Evolutionary conservation across 805 yeast species (phyloP).

Genomic region (Cyberlindnera suaveolens): DNA sequence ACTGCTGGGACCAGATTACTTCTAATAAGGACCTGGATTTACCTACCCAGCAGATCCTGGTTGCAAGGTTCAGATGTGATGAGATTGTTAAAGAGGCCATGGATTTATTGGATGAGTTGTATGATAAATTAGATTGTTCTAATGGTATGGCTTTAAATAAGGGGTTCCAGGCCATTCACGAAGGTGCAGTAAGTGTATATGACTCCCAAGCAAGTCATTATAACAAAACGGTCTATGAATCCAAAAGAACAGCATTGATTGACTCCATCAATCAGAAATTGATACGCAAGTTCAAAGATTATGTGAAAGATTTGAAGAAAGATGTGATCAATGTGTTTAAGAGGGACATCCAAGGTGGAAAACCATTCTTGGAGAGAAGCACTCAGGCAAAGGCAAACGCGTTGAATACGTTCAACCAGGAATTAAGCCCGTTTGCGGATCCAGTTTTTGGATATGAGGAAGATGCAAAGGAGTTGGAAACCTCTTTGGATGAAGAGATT

Average conservation of each 20-base stretch:
- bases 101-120: constrained; percentile 14
- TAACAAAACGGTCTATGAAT: constrained; percentile 55
- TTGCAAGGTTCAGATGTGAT: constrained; percentile 91
- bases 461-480: constrained; percentile 28
- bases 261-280: constrained; percentile 43
- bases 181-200: constrained; percentile 43
- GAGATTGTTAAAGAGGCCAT: constrained; percentile 55
- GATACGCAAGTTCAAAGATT: constrained; percentile 36
- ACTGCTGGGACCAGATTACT: constrained; percentile 93
- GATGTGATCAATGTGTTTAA: constrained; percentile 12
- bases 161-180: constrained; percentile 37
- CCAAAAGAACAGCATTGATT: constrained; percentile 46
- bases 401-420: constrained; percentile 11
- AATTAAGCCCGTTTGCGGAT: constrained; percentile 16
- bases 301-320: constrained; percentile 33
- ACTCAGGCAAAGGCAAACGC: constrained; percentile 25
- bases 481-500: constrained; percentile 24
- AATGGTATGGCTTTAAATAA: constrained; percentile 32
- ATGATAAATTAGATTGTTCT: constrained; percentile 5
- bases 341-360: constrained; percentile 6
- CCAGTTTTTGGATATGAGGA: constrained; percentile 24
- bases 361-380: constrained; percentile 28
- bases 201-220: constrained; percentile 77
- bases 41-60: constrained; percentile 94
- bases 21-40: constrained; percentile 88